phyloP scores from a whole-genome alignment of 2,329 filamentous ascomycete genomes.

The Colletotrichum magnum region DNA sequence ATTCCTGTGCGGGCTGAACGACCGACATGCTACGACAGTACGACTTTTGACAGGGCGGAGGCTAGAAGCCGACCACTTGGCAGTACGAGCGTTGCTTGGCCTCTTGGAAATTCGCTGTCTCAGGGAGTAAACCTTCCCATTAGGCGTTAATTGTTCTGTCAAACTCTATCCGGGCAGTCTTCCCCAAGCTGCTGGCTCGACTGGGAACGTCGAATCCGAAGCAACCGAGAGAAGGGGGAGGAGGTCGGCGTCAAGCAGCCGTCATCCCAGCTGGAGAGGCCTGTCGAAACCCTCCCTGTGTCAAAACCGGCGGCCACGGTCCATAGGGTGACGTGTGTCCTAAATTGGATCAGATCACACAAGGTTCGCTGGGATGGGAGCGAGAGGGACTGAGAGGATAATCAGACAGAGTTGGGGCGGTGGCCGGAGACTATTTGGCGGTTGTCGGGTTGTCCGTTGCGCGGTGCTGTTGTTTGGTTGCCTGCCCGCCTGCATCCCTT shows the following conservation, averaged over 20 bases:
- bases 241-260: constrained; percentile 12
- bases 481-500: too few species aligned
- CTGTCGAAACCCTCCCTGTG: constrained; percentile 38
- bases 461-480: background rate
- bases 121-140: constrained; percentile 30
- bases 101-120: constrained; percentile 25
- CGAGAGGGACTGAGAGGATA: constrained; percentile 15
- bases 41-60: constrained; percentile 22
- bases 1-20: constrained; percentile 1
- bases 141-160: constrained; percentile 5
- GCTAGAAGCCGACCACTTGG: constrained; percentile 19
- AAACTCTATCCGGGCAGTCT: constrained; percentile 25
- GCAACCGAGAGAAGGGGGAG: constrained; percentile 5
- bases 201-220: constrained; percentile 9
- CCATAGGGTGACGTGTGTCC: constrained; percentile 28
- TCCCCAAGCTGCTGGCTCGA: background rate
- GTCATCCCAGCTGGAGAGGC: constrained; percentile 18
- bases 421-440: background rate
- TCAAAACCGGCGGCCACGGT: constrained; percentile 24
- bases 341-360: constrained; percentile 18
- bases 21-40: constrained; percentile 5
- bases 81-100: constrained; percentile 18
- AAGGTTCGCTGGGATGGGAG: constrained; percentile 31
- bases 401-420: constrained; percentile 24
- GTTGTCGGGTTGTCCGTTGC: constrained; percentile 17